Percentiles rank a stretch among this genome's conserved stretches.
Conservation (phyloP, 1,284 basidiomycete genomes). For the Fistulina hepatica region DNA sequence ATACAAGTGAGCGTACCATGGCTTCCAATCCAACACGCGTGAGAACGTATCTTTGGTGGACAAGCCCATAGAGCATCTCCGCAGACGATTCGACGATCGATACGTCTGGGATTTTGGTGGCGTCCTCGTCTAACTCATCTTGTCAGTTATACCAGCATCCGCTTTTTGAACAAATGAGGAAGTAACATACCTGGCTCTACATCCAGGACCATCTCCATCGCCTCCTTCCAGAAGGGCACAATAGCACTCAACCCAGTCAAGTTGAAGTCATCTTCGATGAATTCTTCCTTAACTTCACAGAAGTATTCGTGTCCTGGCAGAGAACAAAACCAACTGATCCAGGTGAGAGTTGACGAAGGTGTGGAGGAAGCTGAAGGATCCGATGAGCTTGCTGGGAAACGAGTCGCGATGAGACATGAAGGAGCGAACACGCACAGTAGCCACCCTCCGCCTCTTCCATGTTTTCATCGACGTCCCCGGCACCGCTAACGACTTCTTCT, state of each 20-base stretch:
- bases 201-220: constrained; percentile 99
- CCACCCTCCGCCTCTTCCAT: constrained; percentile 54
- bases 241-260: constrained; percentile 90
- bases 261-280: constrained; percentile 99
- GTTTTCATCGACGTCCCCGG: constrained; percentile 61
- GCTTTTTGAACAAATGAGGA: constrained; percentile 12
- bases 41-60: constrained; percentile 95
- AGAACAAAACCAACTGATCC: constrained; percentile 99
- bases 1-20: constrained; percentile 57
- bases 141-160: constrained; percentile 12
- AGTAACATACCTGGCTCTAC: constrained; percentile 84
- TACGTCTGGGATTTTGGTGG: constrained; percentile 85
- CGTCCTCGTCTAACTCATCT: constrained; percentile 69
- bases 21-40: constrained; percentile 89
- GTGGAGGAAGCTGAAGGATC: constrained; percentile 61
- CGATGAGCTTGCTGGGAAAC: constrained; percentile 6
- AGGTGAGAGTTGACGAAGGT: constrained; percentile 81
- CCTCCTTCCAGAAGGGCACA: constrained; percentile 99
- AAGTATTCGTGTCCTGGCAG: constrained; percentile 99
- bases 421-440: constrained; percentile 45
- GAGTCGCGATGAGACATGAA: constrained; percentile 11
- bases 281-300: constrained; percentile 95
- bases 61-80: constrained; percentile 93
- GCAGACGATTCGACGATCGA: constrained; percentile 98
- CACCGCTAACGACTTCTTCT: constrained; percentile 42